Conservation (phyloP, 1,139 yeast genomes). For the Wickerhamomyces sp. region DNA sequence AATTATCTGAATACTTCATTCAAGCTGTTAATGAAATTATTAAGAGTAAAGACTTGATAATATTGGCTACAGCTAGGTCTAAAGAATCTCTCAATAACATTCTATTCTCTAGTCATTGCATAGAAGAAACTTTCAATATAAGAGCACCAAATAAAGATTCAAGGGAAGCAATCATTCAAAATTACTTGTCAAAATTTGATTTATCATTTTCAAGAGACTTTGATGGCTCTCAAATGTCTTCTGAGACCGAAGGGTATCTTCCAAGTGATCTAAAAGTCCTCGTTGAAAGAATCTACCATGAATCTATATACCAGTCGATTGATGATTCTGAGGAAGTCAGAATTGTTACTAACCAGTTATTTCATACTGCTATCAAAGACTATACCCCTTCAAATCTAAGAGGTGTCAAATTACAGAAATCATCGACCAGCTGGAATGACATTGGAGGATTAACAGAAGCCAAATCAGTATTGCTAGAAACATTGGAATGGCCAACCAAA, state of each 20-base stretch:
- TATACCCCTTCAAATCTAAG: slow-evolving; percentile 79
- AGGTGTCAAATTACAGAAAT: slow-evolving; percentile 82
- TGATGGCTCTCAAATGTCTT: slow-evolving; percentile 66
- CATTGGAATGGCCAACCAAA: slow-evolving; percentile 95
- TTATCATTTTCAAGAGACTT: slow-evolving; percentile 33
- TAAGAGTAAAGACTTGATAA: slow-evolving; percentile 30
- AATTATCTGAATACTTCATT: slow-evolving; percentile 32
- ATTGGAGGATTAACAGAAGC: slow-evolving; percentile 86
- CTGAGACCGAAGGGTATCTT: slow-evolving; percentile 85
- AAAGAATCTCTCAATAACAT: slow-evolving; percentile 62
- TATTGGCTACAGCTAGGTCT: slow-evolving; percentile 45
- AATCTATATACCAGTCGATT: slow-evolving; percentile 39
- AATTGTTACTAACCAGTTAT: slow-evolving; percentile 29
- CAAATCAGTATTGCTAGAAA: slow-evolving; percentile 72
- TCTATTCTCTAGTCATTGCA: slow-evolving; percentile 63
- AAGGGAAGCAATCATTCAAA: slow-evolving; percentile 47
- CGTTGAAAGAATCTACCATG: slow-evolving; percentile 72
- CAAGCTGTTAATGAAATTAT: slow-evolving; percentile 35
- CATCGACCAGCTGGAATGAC: slow-evolving; percentile 74
- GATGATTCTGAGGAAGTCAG: slow-evolving; percentile 16
- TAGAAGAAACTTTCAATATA: slow-evolving; percentile 60
- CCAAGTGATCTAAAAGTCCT: slow-evolving; percentile 77
- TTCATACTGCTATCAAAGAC: slow-evolving; percentile 56
- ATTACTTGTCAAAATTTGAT: slow-evolving; percentile 34
- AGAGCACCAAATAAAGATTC: slow-evolving; percentile 68